Conservation (phyloP, 257 asterid genomes). For the Plantago elongata region DNA sequence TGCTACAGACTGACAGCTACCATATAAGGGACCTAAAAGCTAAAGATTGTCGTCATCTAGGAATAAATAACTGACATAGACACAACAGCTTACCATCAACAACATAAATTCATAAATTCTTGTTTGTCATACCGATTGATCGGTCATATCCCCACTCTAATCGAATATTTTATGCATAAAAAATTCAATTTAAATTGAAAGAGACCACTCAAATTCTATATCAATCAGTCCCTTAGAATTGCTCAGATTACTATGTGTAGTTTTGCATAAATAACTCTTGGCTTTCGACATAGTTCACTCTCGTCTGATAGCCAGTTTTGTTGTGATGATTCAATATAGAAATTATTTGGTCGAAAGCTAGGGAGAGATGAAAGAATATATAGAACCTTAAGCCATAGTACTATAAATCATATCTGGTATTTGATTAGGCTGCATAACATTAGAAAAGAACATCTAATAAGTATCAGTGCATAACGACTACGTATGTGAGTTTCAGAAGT, state of each 20-base stretch:
- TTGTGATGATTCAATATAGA: neutral
- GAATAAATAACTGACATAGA: conserved; percentile 4
- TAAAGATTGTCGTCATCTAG: conserved; percentile 2
- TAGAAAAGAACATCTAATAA: neutral
- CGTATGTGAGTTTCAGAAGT: neutral
- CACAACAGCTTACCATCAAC: neutral
- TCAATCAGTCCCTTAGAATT: no score
- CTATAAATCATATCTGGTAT: no score
- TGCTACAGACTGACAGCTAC: neutral
- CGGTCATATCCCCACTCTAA: no score
- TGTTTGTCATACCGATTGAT: no score
- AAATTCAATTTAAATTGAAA: no score
- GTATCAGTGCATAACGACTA: neutral
- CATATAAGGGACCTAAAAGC: neutral
- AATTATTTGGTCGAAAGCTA: neutral
- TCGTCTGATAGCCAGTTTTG: neutral
- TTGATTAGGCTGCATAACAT: no score
- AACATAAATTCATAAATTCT: conserved; percentile 1
- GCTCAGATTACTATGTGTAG: neutral
- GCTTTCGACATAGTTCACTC: neutral
- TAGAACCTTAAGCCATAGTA: neutral
- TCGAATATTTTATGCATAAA: no score
- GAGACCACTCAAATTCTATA: no score
- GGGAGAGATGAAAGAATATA: neutral
- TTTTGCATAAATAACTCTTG: neutral